Evolutionary conservation across 345 rosid genomes (phyloP), one percentile per base, ranked within the genome.

Genomic region (Tarenaya hassleriana): DNA sequence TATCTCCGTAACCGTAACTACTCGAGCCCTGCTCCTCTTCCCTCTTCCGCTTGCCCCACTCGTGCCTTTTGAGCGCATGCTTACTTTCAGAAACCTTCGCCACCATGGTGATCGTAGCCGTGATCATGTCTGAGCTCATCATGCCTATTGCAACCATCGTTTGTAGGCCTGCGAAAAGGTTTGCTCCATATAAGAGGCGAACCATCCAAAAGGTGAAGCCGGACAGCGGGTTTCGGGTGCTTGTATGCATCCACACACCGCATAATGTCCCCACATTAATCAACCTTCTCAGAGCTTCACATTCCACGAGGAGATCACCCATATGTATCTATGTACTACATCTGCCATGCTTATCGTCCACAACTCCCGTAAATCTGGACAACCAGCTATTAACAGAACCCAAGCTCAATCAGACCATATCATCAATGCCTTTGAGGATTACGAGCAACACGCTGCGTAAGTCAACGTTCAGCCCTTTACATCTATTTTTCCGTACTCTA

Each of bases 351-450:
- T 92, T 27, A 85, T 85, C 16, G 95, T 88, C 17, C 98, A 92
- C 50, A 83, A 76, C 60, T 80, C 92, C 11, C 61, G 90, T 0
- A 81, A 81, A 51, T 60, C 80, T 1, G 95, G 94, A 24, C 62
- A 78, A 13, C 80, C 88, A 0, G 96, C 95, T 1, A 71, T 79
- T 21, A 88, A 88, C 59, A 66, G 88, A 57, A 88, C 95, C 6
- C 98, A 88, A 71, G 95, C 98, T 33, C 96, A 88, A 58, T 88
- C 95, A 5, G 95, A 92, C 41, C 96, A 88, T 60, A 92, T 88
- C 70, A 83, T 92, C 55, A 72, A 81, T 18, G 86, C 98, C 21
- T 91, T 91, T 3, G 92, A 84, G 62, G 84, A 73, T 55, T 91
- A 79, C 17, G 94, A 84, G 57, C 95, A 88, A 9, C 88, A 88